phyloP scores from a whole-genome alignment of 2,329 filamentous ascomycete species.

The Aspergillus viridinutans region DNA sequence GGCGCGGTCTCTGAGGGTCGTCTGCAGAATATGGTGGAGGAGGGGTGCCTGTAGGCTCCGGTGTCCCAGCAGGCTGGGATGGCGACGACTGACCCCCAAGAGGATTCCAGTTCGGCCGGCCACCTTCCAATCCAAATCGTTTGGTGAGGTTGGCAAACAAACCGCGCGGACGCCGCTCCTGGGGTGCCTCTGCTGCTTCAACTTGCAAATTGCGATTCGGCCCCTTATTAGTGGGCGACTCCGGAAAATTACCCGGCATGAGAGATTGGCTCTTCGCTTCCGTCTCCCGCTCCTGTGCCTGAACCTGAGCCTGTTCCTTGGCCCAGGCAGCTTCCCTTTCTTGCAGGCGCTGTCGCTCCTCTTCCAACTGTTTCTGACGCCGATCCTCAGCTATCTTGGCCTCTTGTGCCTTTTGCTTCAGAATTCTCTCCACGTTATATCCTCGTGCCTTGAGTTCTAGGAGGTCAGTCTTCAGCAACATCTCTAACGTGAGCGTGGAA shows the following conservation, averaged over 20 bases:
- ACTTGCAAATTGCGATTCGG: conserved; percentile 16
- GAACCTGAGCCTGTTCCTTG: conserved; percentile 30
- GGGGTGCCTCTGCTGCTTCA: conserved; percentile 17
- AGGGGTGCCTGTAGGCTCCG: conserved; percentile 19
- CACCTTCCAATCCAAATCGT: conserved; percentile 62
- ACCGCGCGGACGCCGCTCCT: conserved; percentile 48
- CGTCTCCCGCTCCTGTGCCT: conserved; percentile 18
- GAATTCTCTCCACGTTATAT: conserved; percentile 93
- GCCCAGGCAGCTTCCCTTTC: conserved; percentile 54
- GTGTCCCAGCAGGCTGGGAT: conserved; percentile 17
- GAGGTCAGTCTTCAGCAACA: conserved; percentile 80
- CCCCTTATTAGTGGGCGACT: conserved; percentile 55
- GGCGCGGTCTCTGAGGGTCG: conserved; percentile 30
- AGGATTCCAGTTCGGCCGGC: conserved; percentile 23
- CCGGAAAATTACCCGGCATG: conserved; percentile 73
- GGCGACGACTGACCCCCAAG: conserved; percentile 21
- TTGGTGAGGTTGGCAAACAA: conserved; percentile 67
- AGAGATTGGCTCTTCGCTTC: conserved; percentile 35
- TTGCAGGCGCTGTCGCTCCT: conserved; percentile 65
- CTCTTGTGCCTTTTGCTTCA: conserved; percentile 82
- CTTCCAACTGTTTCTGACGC: conserved; percentile 66
- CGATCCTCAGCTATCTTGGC: conserved; percentile 81
- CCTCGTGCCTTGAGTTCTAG: conserved; percentile 78
- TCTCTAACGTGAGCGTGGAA: conserved; percentile 85
- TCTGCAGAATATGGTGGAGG: conserved; percentile 40